Conservation (phyloP, 306 rosid species). For the Pachyrhizus erosus region DNA sequence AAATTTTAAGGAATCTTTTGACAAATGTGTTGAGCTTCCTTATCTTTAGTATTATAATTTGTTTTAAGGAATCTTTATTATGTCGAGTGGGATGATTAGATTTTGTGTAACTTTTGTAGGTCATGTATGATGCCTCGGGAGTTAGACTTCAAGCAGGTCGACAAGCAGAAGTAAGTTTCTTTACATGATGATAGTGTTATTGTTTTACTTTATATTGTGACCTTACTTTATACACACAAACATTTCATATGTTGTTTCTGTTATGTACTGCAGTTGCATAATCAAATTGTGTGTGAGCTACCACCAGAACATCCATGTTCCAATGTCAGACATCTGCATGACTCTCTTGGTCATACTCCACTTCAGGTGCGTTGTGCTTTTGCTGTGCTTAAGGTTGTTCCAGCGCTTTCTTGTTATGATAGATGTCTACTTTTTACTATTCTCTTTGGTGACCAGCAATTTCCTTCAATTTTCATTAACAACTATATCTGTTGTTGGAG, state of each 20-base stretch:
- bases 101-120: conserved; percentile 54
- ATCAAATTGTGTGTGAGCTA: conserved; percentile 93
- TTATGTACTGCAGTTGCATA: conserved; percentile 72
- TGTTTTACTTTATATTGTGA: background rate
- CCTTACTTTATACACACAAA: conserved; percentile 7
- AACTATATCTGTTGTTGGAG: conserved; percentile 5
- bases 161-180: conserved; percentile 86
- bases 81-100: conserved; percentile 18
- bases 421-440: conserved; percentile 5
- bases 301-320: conserved; percentile 93
- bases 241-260: conserved; percentile 33
- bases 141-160: conserved; percentile 97
- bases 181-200: background rate
- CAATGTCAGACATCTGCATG: conserved; percentile 72
- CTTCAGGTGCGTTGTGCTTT: conserved; percentile 69
- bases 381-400: conserved; percentile 24
- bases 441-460: conserved; percentile 19
- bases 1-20: conserved; percentile 18
- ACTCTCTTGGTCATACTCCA: conserved; percentile 98
- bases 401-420: conserved; percentile 18
- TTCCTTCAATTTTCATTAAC: conserved; percentile 21
- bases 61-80: background rate
- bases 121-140: conserved; percentile 97
- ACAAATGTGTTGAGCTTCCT: background rate
- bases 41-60: background rate